These are phyloP conservation scores for Marasmius sp. DNA, from an alignment of 1,284 basidiomycete genomes.

Conservation along the genomic window DNA sequence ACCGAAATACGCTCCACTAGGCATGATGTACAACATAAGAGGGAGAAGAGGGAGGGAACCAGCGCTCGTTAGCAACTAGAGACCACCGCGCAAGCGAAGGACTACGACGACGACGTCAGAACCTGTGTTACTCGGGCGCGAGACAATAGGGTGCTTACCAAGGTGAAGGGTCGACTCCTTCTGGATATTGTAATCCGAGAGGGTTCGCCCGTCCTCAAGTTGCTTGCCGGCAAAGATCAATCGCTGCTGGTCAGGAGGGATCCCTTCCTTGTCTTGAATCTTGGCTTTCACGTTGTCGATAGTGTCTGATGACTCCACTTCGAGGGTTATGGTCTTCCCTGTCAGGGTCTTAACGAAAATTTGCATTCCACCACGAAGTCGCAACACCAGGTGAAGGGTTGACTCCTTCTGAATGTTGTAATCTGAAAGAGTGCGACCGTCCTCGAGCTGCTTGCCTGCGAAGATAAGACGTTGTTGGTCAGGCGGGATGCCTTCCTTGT, in stretches of 20 bases:
- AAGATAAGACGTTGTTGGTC: slow-evolving; percentile 77
- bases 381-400: slow-evolving; percentile 56
- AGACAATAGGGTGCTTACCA: slow-evolving; percentile 22
- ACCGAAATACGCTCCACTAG: no score
- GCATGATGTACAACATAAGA: no score
- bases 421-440: slow-evolving; percentile 67
- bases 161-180: slow-evolving; percentile 73
- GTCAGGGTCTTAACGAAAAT: slow-evolving; percentile 72
- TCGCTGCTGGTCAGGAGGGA: slow-evolving; percentile 65
- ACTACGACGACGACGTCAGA: slow-evolving; percentile 33
- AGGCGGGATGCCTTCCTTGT: slow-evolving; percentile 65
- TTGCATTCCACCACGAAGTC: slow-evolving; percentile 66
- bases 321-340: slow-evolving; percentile 42
- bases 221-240: slow-evolving; percentile 69
- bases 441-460: slow-evolving; percentile 75
- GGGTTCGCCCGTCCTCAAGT: slow-evolving; percentile 63
- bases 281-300: slow-evolving; percentile 41
- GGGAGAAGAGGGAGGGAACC: background rate
- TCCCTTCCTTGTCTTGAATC: slow-evolving; percentile 42
- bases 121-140: slow-evolving; percentile 12
- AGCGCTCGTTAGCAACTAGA: slow-evolving; percentile 22
- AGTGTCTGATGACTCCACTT: slow-evolving; percentile 40
- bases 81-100: slow-evolving; percentile 67
- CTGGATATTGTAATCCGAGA: slow-evolving; percentile 70
- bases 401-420: slow-evolving; percentile 61